A percentile compares a stretch with the other conserved stretches of the same genome.
Evolutionary conservation across 2,329 filamentous ascomycete species (phyloP).

Genomic region (Plenodomus lindquistii): DNA sequence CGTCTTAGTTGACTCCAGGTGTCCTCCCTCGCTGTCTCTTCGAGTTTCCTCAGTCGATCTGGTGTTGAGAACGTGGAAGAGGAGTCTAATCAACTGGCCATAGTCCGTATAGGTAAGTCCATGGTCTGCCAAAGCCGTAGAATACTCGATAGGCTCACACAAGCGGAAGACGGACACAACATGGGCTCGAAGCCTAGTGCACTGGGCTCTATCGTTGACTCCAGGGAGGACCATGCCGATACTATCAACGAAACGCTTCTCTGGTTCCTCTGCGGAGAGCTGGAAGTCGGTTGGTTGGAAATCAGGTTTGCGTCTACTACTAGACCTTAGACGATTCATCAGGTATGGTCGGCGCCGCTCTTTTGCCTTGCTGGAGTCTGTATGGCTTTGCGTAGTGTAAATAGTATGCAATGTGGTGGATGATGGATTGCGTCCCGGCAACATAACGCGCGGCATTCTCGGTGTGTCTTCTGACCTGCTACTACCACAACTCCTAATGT

Average conservation of each 20-base stretch:
- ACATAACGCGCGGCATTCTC: neutral
- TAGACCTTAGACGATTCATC: conserved; percentile 17
- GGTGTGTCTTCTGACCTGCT: too few species aligned
- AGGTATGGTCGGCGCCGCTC: conserved; percentile 14
- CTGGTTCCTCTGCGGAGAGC: conserved; percentile 19
- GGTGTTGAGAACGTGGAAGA: conserved; percentile 20
- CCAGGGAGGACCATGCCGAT: conserved; percentile 32
- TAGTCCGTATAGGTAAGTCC: conserved; percentile 29
- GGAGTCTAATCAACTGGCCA: conserved; percentile 13
- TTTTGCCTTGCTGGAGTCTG: neutral
- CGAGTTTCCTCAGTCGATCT: conserved; percentile 10
- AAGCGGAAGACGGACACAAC: conserved; percentile 29
- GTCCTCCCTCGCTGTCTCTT: neutral
- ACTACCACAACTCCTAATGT: too few species aligned
- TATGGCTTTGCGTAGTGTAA: conserved; percentile 9
- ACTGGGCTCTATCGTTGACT: conserved; percentile 22
- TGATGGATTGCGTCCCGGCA: conserved; percentile 3
- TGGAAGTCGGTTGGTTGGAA: conserved; percentile 19
- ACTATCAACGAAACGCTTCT: conserved; percentile 31
- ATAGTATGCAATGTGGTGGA: conserved; percentile 13
- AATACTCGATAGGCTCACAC: conserved; percentile 32
- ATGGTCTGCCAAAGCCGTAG: conserved; percentile 29
- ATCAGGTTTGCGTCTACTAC: neutral
- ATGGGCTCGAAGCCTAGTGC: conserved; percentile 17
- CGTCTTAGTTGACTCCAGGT: neutral